Base-by-base conservation (phyloP, 1,284 basidiomycete genomes). In the Rhodotorula sp. region DNA sequence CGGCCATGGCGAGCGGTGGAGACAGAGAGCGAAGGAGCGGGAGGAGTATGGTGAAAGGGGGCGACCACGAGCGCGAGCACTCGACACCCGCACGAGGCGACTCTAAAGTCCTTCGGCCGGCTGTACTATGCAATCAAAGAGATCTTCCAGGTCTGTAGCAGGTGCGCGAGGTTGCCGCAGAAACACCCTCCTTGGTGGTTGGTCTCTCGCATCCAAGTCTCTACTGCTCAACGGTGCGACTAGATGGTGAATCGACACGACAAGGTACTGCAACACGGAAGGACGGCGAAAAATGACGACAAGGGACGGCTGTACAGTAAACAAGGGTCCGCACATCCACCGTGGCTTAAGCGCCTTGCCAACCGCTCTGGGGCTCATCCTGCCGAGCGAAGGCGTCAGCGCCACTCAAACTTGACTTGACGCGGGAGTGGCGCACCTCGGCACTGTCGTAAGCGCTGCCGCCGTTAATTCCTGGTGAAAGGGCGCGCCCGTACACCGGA, bases 361-460 rank as follows among this genome's bases (percentile, higher is more conserved):
- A 58, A 7, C 44, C 57, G 45, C 19, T 45, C 13, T n/a, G 44
- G 44, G 45, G 44, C n/a, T 58, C 57, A 44, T 58, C n/a, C 14
- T 23, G 16, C 17, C 42, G 42, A 9, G 12, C 7, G n/a, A 25
- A n/a, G 25, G 34, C 23, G 41, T 50, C 56, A 58, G 56, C 46
- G 13, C 42, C 21, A 25, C 14, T 19, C 21, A 2, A 7, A 14
- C 5, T 17, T 5, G 7, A 12, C 9, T 0, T 7, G 9, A 54
- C 34, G 17, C 16, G 16, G 16, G 8, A 54, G 7, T 1, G 7
- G 27, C 63, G 46, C 61, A 62, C 72, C 61, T 70, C 72, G 5
- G 60, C 72, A 23, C 68, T 70, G 14, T 73, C 74, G 45, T 75
- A 72, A 34, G 58, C 74, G 5, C 59, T 64, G 4, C 71, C 58